Evolutionary conservation across 2,329 filamentous ascomycete species (phyloP).

Genomic region (Xylaria sp.): DNA sequence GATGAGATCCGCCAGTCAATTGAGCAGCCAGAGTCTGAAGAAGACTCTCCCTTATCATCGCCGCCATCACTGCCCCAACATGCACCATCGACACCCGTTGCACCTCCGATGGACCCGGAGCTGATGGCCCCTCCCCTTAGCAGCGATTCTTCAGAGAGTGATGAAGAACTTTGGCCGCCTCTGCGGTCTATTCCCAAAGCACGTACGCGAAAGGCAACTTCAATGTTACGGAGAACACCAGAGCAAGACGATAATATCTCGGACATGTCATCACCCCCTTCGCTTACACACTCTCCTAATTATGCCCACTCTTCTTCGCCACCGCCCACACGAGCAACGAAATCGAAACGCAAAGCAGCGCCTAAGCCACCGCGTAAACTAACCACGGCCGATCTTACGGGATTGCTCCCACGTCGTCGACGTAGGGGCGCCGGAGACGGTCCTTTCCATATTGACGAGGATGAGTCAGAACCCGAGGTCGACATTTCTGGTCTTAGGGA

Average conservation of each 20-base stretch:
- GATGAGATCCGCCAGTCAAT: constrained; percentile 39
- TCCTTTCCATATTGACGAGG: constrained; percentile 54
- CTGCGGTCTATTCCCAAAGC: constrained; percentile 62
- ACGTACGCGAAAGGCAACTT: constrained; percentile 47
- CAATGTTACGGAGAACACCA: constrained; percentile 52
- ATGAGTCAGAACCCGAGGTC: constrained; percentile 58
- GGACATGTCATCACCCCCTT: constrained; percentile 71
- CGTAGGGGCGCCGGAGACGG: constrained; percentile 55
- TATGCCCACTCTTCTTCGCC: constrained; percentile 51
- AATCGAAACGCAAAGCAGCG: constrained; percentile 50
- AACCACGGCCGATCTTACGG: constrained; percentile 66
- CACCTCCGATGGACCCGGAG: constrained; percentile 55
- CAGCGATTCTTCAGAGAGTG: constrained; percentile 60
- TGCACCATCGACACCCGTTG: constrained; percentile 54
- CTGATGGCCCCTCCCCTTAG: constrained; percentile 67
- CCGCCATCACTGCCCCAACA: constrained; percentile 38
- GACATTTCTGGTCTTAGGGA: constrained; percentile 61
- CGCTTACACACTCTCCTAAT: constrained; percentile 74
- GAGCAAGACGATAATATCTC: constrained; percentile 58
- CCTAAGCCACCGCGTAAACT: constrained; percentile 56
- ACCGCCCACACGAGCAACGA: constrained; percentile 45
- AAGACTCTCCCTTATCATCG: constrained; percentile 43
- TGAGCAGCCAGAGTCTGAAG: constrained; percentile 44
- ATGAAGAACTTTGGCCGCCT: constrained; percentile 62
- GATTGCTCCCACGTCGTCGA: constrained; percentile 64